These are phyloP conservation scores for Prunella vulgaris DNA, from an alignment of 257 asterid genomes.

Conservation along the genomic window DNA sequence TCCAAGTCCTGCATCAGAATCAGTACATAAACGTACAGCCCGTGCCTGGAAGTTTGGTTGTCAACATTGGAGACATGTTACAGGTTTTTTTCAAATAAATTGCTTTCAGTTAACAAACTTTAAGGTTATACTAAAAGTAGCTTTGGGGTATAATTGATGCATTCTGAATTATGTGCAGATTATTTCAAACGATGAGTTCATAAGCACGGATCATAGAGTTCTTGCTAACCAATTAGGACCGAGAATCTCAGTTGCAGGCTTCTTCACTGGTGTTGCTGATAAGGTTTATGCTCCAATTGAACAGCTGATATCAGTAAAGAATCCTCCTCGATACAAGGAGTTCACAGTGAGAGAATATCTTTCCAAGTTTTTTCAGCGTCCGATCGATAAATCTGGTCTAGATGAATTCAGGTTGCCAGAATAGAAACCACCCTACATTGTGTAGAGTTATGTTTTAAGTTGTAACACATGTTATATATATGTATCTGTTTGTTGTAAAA, in stretches of 20 bases:
- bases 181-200: slow-evolving; percentile 52
- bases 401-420: slow-evolving; percentile 39
- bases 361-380: slow-evolving; percentile 30
- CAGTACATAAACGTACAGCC: slow-evolving; percentile 48
- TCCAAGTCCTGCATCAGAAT: slow-evolving; percentile 50
- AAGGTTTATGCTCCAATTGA: slow-evolving; percentile 45
- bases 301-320: slow-evolving; percentile 43
- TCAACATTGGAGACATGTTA: slow-evolving; percentile 71
- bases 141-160: neutral
- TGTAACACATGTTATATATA: neutral
- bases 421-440: neutral
- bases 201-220: slow-evolving; percentile 60
- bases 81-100: slow-evolving; percentile 45
- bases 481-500: neutral
- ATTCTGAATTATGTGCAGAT: slow-evolving; percentile 29
- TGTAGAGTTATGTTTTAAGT: neutral
- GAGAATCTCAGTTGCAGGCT: slow-evolving; percentile 62
- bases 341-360: slow-evolving; percentile 41
- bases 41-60: slow-evolving; percentile 42
- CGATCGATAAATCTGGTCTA: slow-evolving; percentile 46
- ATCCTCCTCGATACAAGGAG: slow-evolving; percentile 35
- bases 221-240: slow-evolving; percentile 55
- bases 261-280: slow-evolving; percentile 40
- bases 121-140: neutral
- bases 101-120: neutral